Base-by-base conservation (phyloP, 192 early-diverging fungal species). In the Entomortierella parvispora region DNA sequence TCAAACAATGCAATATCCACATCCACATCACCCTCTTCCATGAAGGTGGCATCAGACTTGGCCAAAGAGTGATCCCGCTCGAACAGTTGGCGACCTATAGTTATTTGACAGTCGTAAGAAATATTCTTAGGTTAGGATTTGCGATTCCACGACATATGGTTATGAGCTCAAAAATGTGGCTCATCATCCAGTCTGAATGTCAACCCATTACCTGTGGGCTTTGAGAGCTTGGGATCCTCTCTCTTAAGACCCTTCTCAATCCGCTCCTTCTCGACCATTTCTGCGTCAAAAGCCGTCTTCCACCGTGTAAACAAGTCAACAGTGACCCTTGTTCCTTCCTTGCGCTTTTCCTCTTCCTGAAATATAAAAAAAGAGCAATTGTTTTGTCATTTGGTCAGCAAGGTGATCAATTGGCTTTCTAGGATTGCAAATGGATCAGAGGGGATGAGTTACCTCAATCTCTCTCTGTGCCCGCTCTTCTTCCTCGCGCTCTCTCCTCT, bases 1-100 rank as follows among this genome's bases (percentile, higher is more conserved):
- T 92, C 90, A 74, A 93, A 95, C 40, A 84, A 65, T 49, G 91
- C 85, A 18, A 91, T 72, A 75, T 95, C 95, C 20, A 97, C 94
- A 14, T 91, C 84, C 28, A 91, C 91, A 79, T 96, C 96, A 28
- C 90, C 96, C 17, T 96, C 96, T 37, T 91, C 88, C 79, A 94
- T 87, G 67, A 88, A 90, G 25, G 81, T 88, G 31, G 90, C 84
- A 81, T 99, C 97, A 14, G 92, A 93, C 69, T 85, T 83, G 43
- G 92, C 94, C 58, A 99, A 86, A 33, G 90, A 82, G 82, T 88
- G 87, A 79, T 99, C 93, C 63, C 94, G 90, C 79, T 96, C 95
- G 72, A 99, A 99, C 84, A 96, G 78, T 85, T 96, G 90, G 40
- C 94, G 86, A 22, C 95, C 96, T 80, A 83, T 63, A 37, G 80